These are phyloP conservation scores for Coemansia sp. DNA, from an alignment of 192 early-diverging fungal genomes.

Conservation along the genomic window DNA sequence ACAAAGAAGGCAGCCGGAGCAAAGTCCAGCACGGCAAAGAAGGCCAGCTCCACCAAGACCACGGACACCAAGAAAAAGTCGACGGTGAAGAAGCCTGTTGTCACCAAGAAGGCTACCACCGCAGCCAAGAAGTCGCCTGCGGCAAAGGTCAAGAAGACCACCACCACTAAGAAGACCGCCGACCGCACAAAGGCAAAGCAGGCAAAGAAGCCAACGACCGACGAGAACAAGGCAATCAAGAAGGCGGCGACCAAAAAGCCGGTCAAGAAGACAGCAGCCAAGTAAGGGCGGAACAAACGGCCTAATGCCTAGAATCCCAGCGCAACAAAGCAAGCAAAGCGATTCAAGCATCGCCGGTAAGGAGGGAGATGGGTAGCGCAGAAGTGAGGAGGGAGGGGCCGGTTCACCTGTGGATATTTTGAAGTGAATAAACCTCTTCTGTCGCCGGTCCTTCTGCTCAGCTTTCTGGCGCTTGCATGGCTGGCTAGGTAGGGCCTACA, in stretches of 20 bases:
- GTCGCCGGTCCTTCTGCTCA: neutral
- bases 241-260: conserved; percentile 32
- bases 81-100: conserved; percentile 21
- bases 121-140: conserved; percentile 27
- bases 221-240: conserved; percentile 25
- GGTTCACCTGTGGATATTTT: conserved; percentile 14
- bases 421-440: conserved; percentile 12
- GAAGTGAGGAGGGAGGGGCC: neutral
- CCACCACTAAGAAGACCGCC: conserved; percentile 25
- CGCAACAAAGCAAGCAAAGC: conserved; percentile 6
- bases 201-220: conserved; percentile 5
- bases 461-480: too few relatives aligned
- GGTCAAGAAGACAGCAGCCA: conserved; percentile 16
- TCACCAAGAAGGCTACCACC: conserved; percentile 20
- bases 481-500: too few relatives aligned
- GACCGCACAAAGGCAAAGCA: conserved; percentile 14
- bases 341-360: neutral
- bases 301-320: conserved; percentile 14
- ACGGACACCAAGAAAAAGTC: conserved; percentile 19
- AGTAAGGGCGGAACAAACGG: conserved; percentile 3
- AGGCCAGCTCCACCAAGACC: conserved; percentile 4
- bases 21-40: neutral
- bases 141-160: conserved; percentile 18
- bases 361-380: neutral
- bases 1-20: conserved; percentile 13